phyloP scores from a whole-genome alignment of 208 protist genomes.

The Trypanosomatidae sp. region DNA sequence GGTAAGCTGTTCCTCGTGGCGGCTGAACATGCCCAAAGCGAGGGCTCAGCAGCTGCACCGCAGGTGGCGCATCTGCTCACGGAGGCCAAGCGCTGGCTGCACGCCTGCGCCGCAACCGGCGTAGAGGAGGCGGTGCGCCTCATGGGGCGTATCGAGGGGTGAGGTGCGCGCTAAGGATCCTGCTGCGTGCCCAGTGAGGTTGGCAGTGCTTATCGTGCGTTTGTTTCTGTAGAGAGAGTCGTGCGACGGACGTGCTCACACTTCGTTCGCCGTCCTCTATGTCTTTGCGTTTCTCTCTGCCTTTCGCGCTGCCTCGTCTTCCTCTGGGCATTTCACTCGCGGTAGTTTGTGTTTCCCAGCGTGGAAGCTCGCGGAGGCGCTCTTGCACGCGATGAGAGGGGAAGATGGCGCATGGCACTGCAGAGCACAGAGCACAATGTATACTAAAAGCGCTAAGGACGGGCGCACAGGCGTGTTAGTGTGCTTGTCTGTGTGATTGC shows the following conservation, averaged over 20 bases:
- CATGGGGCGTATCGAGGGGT: conserved; percentile 23
- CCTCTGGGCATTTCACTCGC: not conserved
- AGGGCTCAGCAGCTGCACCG: not conserved
- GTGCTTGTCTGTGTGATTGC: not conserved
- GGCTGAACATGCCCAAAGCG: conserved; percentile 24
- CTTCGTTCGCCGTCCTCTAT: not conserved
- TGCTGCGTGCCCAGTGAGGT: not conserved
- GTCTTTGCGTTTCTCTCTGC: not conserved
- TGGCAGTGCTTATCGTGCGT: not conserved
- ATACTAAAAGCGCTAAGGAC: not conserved
- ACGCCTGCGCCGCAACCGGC: conserved; percentile 44
- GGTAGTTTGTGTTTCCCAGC: no score
- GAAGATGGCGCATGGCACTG: not conserved
- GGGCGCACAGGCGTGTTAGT: not conserved
- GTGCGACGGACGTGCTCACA: not conserved
- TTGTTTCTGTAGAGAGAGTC: not conserved
- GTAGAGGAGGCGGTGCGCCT: conserved; percentile 69
- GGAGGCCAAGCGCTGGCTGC: conserved; percentile 56
- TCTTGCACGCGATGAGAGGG: not conserved
- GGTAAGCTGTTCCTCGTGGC: conserved; percentile 73
- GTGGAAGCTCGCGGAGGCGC: not conserved
- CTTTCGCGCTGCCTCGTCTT: not conserved
- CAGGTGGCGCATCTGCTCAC: conserved; percentile 26
- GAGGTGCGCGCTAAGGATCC: not conserved
- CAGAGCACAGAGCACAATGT: not conserved